These are phyloP conservation scores for Amoeboaphelidium protococcarum DNA, from an alignment of 371 early-diverging fungal genomes.

Conservation along the genomic window DNA sequence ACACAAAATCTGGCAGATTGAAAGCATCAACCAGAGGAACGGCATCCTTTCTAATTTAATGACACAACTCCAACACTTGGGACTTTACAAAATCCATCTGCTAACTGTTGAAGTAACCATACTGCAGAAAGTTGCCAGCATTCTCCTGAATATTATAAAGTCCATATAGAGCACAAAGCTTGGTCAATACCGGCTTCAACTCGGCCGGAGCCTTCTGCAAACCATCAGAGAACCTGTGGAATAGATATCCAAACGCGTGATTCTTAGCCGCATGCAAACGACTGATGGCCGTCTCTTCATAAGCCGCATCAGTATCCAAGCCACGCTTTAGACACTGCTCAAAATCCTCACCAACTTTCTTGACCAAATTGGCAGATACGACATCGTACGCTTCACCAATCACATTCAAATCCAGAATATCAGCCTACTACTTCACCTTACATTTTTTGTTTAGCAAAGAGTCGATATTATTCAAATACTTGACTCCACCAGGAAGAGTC, in stretches of 20 bases:
- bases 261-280: slow-evolving; percentile 61
- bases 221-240: slow-evolving; percentile 57
- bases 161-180: slow-evolving; percentile 51
- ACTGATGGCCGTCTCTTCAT: slow-evolving; percentile 19
- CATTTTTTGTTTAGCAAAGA: slow-evolving; percentile 23
- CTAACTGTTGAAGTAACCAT: slow-evolving; percentile 40
- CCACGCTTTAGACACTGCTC: slow-evolving; percentile 32
- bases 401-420: slow-evolving; percentile 26
- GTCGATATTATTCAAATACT: slow-evolving; percentile 38
- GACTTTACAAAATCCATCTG: slow-evolving; percentile 37
- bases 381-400: slow-evolving; percentile 57
- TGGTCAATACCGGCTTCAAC: slow-evolving; percentile 22
- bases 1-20: slow-evolving; percentile 51
- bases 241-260: slow-evolving; percentile 56
- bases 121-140: slow-evolving; percentile 60
- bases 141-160: slow-evolving; percentile 54
- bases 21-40: slow-evolving; percentile 67
- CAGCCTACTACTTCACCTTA: slow-evolving; percentile 21
- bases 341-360: slow-evolving; percentile 51
- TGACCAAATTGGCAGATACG: slow-evolving; percentile 53
- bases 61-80: slow-evolving; percentile 29
- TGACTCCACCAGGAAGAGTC: slow-evolving; percentile 45
- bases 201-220: slow-evolving; percentile 21
- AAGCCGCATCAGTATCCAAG: background rate
- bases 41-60: slow-evolving; percentile 24